These are phyloP conservation scores for Glomus cerebriforme DNA, from an alignment of 192 early-diverging fungal species.

Conservation along the genomic window DNA sequence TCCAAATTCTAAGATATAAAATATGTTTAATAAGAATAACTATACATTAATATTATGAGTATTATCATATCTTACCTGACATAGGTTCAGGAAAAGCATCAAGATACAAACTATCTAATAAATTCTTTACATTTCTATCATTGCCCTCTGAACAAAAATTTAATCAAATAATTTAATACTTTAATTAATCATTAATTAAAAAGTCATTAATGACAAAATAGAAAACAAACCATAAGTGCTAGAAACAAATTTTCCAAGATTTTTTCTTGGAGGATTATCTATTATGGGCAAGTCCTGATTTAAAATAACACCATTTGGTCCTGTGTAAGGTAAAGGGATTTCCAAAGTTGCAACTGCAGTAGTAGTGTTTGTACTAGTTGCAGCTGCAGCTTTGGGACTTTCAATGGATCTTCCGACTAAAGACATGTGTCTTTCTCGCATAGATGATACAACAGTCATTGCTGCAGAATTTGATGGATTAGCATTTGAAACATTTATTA, in stretches of 20 bases:
- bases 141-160: conserved; percentile 22
- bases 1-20: conserved; percentile 27
- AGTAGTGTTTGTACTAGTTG: conserved; percentile 48
- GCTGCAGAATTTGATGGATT: conserved; percentile 10
- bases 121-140: conserved; percentile 31
- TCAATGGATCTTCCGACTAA: conserved; percentile 25
- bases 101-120: conserved; percentile 25
- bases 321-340: conserved; percentile 35
- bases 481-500: not conserved
- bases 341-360: conserved; percentile 47
- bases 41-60: too few species aligned
- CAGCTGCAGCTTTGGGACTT: conserved; percentile 46
- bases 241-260: conserved; percentile 23
- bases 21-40: not conserved
- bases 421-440: conserved; percentile 13
- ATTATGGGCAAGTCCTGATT: not conserved
- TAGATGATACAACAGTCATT: not conserved
- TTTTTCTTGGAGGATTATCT: not conserved
- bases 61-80: conserved; percentile 26
- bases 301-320: not conserved
- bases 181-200: not conserved
- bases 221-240: conserved; percentile 27
- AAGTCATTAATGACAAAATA: not conserved
- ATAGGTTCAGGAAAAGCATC: conserved; percentile 21
- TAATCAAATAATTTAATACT: not conserved